A percentile compares a stretch with the other conserved stretches of the same genome.
Conservation (phyloP, 345 rosid genomes). For the Hibiscus syriacus region DNA sequence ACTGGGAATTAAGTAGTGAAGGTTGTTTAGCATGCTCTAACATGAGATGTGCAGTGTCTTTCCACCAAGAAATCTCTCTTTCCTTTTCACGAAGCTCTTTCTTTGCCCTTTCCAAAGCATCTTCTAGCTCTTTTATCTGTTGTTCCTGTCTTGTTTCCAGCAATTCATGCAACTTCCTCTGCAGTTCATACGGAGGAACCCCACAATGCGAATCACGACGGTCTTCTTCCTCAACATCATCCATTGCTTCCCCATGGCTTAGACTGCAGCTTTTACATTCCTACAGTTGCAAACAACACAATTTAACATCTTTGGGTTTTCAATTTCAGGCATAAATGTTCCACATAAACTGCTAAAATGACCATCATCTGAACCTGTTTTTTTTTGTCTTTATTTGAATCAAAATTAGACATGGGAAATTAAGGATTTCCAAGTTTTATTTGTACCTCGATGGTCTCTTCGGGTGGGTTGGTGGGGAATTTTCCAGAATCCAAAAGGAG, state of each 20-base stretch:
- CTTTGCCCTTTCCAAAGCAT: slow-evolving; percentile 33
- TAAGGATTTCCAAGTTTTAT: not conserved
- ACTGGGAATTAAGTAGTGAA: too few relatives aligned
- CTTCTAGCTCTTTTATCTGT: slow-evolving; percentile 58
- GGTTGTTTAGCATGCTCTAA: too few relatives aligned
- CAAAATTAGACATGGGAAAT: not conserved
- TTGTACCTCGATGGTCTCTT: slow-evolving; percentile 25
- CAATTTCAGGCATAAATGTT: not conserved
- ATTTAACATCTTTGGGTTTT: too few relatives aligned
- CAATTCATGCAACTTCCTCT: too few relatives aligned
- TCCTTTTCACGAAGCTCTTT: slow-evolving; percentile 51
- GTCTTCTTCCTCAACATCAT: slow-evolving; percentile 18
- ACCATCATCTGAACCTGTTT: too few relatives aligned
- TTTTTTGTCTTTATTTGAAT: not conserved
- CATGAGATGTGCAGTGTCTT: slow-evolving; percentile 49
- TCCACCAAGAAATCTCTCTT: slow-evolving; percentile 70
- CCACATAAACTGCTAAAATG: too few relatives aligned
- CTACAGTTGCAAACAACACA: slow-evolving; percentile 9
- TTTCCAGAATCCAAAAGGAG: too few relatives aligned
- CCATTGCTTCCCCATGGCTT: slow-evolving; percentile 32
- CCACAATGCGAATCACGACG: slow-evolving; percentile 22
- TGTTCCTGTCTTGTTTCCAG: slow-evolving; percentile 69
- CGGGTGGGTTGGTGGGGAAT: slow-evolving; percentile 14
- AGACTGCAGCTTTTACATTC: slow-evolving; percentile 10
- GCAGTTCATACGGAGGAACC: too few relatives aligned